Percentiles rank a stretch among this genome's conserved stretches.
phyloP scores from a whole-genome alignment of 441 rosid genomes.

The Cnidoscolus chayamansa region DNA sequence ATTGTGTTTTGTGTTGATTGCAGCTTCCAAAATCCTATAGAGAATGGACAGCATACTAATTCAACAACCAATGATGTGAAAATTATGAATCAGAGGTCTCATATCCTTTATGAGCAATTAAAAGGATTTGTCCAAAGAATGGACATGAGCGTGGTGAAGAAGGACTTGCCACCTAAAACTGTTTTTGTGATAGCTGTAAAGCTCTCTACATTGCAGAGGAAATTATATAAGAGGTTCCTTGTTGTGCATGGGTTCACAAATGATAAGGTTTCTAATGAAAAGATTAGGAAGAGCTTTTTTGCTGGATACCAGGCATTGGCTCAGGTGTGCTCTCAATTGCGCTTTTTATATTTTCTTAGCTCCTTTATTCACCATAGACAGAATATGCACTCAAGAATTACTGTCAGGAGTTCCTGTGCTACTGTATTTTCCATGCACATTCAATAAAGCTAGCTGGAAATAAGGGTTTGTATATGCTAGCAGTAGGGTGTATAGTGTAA shows the following conservation, averaged over 20 bases:
- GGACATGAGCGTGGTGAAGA: slow-evolving; percentile 98
- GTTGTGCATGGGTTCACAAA: slow-evolving; percentile 81
- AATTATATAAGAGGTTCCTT: slow-evolving; percentile 88
- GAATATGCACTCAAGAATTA: not conserved
- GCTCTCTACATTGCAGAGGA: slow-evolving; percentile 91
- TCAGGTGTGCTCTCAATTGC: slow-evolving; percentile 55
- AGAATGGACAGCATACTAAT: slow-evolving; percentile 97
- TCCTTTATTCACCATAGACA: slow-evolving; percentile 3
- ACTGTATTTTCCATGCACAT: not conserved
- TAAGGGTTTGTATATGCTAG: not conserved
- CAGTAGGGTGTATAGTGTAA: not conserved
- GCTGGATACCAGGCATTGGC: slow-evolving; percentile 99
- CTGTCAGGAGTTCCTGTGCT: not conserved
- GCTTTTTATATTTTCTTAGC: slow-evolving; percentile 17
- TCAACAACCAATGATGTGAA: slow-evolving; percentile 93
- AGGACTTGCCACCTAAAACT: slow-evolving; percentile 98
- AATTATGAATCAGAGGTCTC: slow-evolving; percentile 99
- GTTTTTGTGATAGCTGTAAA: slow-evolving; percentile 94
- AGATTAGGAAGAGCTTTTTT: slow-evolving; percentile 81
- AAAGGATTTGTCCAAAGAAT: slow-evolving; percentile 99
- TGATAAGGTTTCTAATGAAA: slow-evolving; percentile 58
- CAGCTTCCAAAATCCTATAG: slow-evolving; percentile 99
- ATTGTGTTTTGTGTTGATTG: slow-evolving; percentile 27
- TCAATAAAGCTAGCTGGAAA: not conserved
- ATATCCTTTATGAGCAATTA: slow-evolving; percentile 90